phyloP scores from a whole-genome alignment of 331 rosid species.

The Arachis monticola region DNA sequence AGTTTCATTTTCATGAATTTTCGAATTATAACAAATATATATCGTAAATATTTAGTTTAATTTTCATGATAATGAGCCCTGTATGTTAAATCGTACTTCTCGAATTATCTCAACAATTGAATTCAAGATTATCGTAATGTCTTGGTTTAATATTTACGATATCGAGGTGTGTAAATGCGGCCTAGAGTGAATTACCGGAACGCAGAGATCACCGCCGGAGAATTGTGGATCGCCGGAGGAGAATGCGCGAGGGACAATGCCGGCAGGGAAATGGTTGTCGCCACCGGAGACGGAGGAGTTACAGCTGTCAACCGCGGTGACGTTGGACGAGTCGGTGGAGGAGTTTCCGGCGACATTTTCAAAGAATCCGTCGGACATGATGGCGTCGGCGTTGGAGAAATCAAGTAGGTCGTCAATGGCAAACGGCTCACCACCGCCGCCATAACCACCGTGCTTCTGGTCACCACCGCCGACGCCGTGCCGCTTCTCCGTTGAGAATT shows the following conservation, averaged over 20 bases:
- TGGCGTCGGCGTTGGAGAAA: conserved; percentile 79
- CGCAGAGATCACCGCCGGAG: conserved; percentile 76
- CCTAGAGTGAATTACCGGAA: conserved; percentile 66
- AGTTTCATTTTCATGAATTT: conserved; percentile 2
- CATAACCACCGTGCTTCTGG: conserved; percentile 61
- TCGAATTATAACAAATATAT: not conserved
- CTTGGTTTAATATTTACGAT: not conserved
- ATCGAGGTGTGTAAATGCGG: not conserved
- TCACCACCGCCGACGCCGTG: conserved; percentile 45
- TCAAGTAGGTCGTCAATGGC: conserved; percentile 87
- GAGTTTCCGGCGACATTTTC: conserved; percentile 74
- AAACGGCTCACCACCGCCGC: conserved; percentile 46
- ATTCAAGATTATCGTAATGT: not conserved
- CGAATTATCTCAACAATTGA: not conserved
- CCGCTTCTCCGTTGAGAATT: conserved; percentile 56
- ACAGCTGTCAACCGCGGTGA: conserved; percentile 79
- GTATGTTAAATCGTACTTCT: not conserved
- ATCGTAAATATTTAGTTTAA: not conserved
- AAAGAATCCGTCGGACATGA: conserved; percentile 66
- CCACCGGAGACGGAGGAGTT: conserved; percentile 73
- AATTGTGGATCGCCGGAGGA: conserved; percentile 57
- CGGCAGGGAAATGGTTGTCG: conserved; percentile 54
- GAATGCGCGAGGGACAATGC: conserved; percentile 59
- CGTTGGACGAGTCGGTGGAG: conserved; percentile 67
- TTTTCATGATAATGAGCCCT: not conserved